phyloP scores from a whole-genome alignment of 257 asterid species.

The Nicotiana sylvestris region DNA sequence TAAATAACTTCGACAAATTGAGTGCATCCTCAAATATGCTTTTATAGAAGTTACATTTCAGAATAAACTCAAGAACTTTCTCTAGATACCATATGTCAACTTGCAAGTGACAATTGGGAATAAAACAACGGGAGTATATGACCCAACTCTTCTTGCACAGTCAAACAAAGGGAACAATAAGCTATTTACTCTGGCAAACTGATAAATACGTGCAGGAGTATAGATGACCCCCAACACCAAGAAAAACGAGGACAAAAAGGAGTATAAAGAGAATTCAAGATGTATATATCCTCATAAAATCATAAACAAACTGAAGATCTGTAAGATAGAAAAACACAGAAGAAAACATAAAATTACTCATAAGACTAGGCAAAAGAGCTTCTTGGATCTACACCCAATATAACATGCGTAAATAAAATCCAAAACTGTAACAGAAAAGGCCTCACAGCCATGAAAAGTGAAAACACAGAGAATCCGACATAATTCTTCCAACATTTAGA shows the following conservation, averaged over 20 bases:
- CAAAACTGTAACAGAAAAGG: constrained; percentile 32
- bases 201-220: not conserved
- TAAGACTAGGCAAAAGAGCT: constrained; percentile 12
- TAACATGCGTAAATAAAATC: constrained; percentile 5
- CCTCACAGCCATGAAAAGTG: constrained; percentile 8
- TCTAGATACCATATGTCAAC: not conserved
- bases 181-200: not conserved
- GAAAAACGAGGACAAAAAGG: not conserved
- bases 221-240: not conserved
- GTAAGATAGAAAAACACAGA: not conserved
- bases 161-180: not conserved
- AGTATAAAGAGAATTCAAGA: not conserved
- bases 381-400: constrained; percentile 17
- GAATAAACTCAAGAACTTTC: too few species aligned
- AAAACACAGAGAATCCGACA: not conserved
- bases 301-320: not conserved
- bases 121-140: not conserved
- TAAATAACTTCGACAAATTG: too few species aligned
- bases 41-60: not conserved
- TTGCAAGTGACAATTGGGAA: not conserved
- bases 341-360: not conserved
- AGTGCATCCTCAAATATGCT: too few species aligned
- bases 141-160: not conserved
- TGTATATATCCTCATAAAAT: not conserved
- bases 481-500: not conserved